Conservation (phyloP, 2,329 filamentous ascomycete genomes). For the Penicillium sp. region DNA sequence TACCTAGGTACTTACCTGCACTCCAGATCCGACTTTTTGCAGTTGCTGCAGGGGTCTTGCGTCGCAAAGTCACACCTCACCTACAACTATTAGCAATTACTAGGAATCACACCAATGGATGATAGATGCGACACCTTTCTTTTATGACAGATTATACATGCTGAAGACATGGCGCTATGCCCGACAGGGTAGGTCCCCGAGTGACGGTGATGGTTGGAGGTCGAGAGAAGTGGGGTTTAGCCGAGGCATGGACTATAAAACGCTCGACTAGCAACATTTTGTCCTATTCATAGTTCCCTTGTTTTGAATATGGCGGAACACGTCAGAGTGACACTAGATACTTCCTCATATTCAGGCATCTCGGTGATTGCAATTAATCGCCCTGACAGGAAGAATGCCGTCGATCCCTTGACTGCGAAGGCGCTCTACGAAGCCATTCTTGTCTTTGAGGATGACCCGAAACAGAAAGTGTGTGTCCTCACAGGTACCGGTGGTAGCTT, state of each 20-base stretch:
- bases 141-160: slow-evolving; percentile 45
- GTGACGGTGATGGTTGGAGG: slow-evolving; percentile 10
- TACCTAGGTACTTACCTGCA: slow-evolving; percentile 19
- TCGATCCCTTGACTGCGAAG: slow-evolving; percentile 48
- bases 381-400: slow-evolving; percentile 51
- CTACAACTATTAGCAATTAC: slow-evolving; percentile 17
- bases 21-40: slow-evolving; percentile 20
- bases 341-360: slow-evolving; percentile 40
- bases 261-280: neutral
- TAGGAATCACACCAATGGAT: slow-evolving; percentile 1
- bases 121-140: slow-evolving; percentile 34
- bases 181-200: slow-evolving; percentile 10
- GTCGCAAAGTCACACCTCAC: slow-evolving; percentile 25
- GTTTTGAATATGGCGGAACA: slow-evolving; percentile 1
- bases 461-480: slow-evolving; percentile 54
- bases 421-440: slow-evolving; percentile 50
- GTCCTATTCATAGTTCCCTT: neutral
- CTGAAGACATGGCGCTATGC: slow-evolving; percentile 17
- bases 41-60: slow-evolving; percentile 27
- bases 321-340: slow-evolving; percentile 5
- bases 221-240: slow-evolving; percentile 8
- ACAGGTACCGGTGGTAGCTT: slow-evolving; percentile 49
- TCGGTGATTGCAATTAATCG: slow-evolving; percentile 56
- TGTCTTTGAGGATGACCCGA: slow-evolving; percentile 48
- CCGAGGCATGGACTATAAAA: slow-evolving; percentile 6